Percentiles rank a stretch among this genome's conserved stretches.
Evolutionary conservation across 495 filamentous ascomycete species (phyloP).

Genomic region (Amphirosellinia nigrospora): DNA sequence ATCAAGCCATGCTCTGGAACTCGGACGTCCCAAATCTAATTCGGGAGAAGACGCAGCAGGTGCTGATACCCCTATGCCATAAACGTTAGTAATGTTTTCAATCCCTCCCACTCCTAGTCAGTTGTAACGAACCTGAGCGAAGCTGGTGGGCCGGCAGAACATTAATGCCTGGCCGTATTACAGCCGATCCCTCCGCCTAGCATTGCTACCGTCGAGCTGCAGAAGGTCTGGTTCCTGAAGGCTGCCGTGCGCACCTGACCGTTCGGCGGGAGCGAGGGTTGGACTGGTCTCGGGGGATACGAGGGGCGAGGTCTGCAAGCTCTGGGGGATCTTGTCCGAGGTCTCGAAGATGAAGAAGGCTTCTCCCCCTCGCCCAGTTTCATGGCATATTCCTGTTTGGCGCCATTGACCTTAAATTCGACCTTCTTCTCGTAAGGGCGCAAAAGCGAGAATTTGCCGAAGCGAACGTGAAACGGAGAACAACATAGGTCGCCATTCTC

Average conservation of each 20-base stretch:
- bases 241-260: constrained; percentile 52
- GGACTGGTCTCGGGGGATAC: constrained; percentile 88
- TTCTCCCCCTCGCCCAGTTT: constrained; percentile 98
- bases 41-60: constrained; percentile 70
- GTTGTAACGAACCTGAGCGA: constrained; percentile 35
- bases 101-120: background rate
- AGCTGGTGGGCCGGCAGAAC: constrained; percentile 37
- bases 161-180: constrained; percentile 44
- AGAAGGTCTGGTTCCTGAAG: constrained; percentile 86
- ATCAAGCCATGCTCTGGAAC: constrained; percentile 50
- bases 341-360: constrained; percentile 99
- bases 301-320: constrained; percentile 90
- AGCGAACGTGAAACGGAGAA: constrained; percentile 98
- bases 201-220: constrained; percentile 63
- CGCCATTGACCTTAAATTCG: constrained; percentile 93
- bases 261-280: constrained; percentile 59
- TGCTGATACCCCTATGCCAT: constrained; percentile 59
- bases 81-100: constrained; percentile 16
- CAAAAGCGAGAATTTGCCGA: constrained; percentile 96
- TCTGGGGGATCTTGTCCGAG: constrained; percentile 82
- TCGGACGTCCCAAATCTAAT: constrained; percentile 50
- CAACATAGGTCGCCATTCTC: constrained; percentile 88
- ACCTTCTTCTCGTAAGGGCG: constrained; percentile 99
- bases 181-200: constrained; percentile 28
- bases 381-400: constrained; percentile 93